phyloP scores from a whole-genome alignment of 2,329 filamentous ascomycete genomes.

The Hypoxylon sp. region DNA sequence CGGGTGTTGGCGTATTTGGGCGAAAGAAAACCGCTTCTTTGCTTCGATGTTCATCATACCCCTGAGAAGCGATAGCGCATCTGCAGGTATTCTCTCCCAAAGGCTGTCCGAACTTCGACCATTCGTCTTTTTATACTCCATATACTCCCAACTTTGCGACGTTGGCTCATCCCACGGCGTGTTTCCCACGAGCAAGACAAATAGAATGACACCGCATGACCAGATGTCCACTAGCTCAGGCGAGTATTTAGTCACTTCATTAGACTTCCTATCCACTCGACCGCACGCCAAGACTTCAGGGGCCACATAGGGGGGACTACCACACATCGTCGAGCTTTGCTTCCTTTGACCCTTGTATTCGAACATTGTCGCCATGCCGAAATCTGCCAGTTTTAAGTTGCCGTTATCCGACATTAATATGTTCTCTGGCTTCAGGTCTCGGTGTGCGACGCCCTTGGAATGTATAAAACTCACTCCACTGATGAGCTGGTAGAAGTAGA shows the following conservation, averaged over 20 bases:
- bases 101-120: constrained; percentile 88
- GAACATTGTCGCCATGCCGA: constrained; percentile 95
- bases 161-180: constrained; percentile 98
- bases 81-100: constrained; percentile 83
- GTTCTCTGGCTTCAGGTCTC: constrained; percentile 95
- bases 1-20: constrained; percentile 89
- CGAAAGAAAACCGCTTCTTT: constrained; percentile 82
- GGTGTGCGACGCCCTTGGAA: constrained; percentile 93
- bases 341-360: constrained; percentile 89
- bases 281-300: constrained; percentile 83
- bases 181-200: constrained; percentile 94
- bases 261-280: constrained; percentile 62
- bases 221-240: constrained; percentile 92
- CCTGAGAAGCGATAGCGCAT: constrained; percentile 84
- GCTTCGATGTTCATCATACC: constrained; percentile 93
- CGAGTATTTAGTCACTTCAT: constrained; percentile 73
- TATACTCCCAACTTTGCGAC: constrained; percentile 87
- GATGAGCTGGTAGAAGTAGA: constrained; percentile 95
- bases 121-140: constrained; percentile 84
- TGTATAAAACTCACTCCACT: constrained; percentile 95
- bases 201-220: constrained; percentile 98
- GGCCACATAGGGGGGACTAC: constrained; percentile 96
- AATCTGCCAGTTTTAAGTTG: constrained; percentile 94
- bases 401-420: constrained; percentile 89
- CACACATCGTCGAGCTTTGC: constrained; percentile 89